Percentiles rank a stretch among this genome's conserved stretches.
Conservation (phyloP, 331 rosid genomes). For the Acacia pycnantha region DNA sequence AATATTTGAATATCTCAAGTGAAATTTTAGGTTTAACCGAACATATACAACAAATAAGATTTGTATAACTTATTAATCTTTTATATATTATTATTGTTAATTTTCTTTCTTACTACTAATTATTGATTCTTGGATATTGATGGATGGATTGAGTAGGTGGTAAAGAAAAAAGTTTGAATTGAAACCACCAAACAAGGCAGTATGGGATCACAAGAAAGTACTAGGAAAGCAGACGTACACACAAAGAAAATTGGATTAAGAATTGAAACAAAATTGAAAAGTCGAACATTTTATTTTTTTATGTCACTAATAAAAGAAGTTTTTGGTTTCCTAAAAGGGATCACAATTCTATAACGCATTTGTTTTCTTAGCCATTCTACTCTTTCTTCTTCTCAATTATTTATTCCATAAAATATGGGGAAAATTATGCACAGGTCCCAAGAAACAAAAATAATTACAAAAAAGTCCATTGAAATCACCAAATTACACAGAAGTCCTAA, state of each 20-base stretch:
- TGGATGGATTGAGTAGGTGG: not conserved
- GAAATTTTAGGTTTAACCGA: not conserved
- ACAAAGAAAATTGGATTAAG: slow-evolving; percentile 16
- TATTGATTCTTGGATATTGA: not conserved
- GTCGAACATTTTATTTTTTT: slow-evolving; percentile 37
- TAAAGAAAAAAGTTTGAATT: not conserved
- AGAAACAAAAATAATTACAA: too few species aligned
- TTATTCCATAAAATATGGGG: too few species aligned
- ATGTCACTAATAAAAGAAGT: slow-evolving; percentile 29
- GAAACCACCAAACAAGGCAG: slow-evolving; percentile 23
- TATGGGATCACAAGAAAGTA: slow-evolving; percentile 21
- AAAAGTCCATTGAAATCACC: too few species aligned
- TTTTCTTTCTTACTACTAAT: not conserved
- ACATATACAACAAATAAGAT: not conserved
- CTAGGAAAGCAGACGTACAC: not conserved
- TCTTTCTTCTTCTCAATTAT: not conserved
- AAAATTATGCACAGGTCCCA: too few species aligned
- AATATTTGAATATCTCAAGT: not conserved
- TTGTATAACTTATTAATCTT: not conserved
- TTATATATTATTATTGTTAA: not conserved
- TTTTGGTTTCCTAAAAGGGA: slow-evolving; percentile 59
- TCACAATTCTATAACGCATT: slow-evolving; percentile 48
- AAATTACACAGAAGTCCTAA: too few species aligned
- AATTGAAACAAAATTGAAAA: slow-evolving; percentile 30
- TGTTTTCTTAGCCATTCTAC: slow-evolving; percentile 6